Evolutionary conservation across 164 flowering plant genomes (phyloP).

Genomic region (Vitis rotundifolia): DNA sequence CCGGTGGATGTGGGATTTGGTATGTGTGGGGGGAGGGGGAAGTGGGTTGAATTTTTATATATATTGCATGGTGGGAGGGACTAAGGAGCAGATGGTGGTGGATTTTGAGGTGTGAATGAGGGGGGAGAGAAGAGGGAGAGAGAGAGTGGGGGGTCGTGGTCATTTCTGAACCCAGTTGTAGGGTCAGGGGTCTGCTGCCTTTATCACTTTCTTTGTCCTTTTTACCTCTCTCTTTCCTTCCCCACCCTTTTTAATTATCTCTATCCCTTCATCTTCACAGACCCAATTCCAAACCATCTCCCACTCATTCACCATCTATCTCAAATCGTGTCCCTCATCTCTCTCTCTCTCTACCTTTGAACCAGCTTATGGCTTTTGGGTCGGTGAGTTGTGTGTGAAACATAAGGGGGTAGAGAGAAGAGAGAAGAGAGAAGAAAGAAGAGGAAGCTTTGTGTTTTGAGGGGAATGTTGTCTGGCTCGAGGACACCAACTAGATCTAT

Average conservation of each 20-base stretch:
- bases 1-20: conserved; percentile 1
- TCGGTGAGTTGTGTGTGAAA: no score
- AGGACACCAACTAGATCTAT: conserved; percentile 43
- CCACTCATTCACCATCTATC: conserved; percentile 8
- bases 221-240: conserved; percentile 15
- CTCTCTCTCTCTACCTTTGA: conserved; percentile 12
- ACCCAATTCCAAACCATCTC: conserved; percentile 11
- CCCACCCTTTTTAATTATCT: conserved; percentile 15
- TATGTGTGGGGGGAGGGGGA: not conserved
- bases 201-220: conserved; percentile 48
- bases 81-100: no score
- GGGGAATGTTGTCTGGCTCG: conserved; percentile 93
- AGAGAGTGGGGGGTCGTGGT: conserved; percentile 28
- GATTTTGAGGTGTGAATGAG: not conserved
- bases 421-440: not conserved
- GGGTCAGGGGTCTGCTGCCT: conserved; percentile 40
- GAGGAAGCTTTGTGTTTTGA: conserved; percentile 50
- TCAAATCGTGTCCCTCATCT: not conserved
- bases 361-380: no score
- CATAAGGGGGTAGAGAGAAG: not conserved
- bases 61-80: conserved; percentile 15
- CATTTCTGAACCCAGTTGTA: conserved; percentile 37
- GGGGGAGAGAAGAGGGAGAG: not conserved
- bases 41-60: conserved; percentile 9
- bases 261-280: conserved; percentile 17